A percentile compares a stretch with the other conserved stretches of the same genome.
Evolutionary conservation across 192 early-diverging fungal species (phyloP).

Genomic region (Dispira parvispora): DNA sequence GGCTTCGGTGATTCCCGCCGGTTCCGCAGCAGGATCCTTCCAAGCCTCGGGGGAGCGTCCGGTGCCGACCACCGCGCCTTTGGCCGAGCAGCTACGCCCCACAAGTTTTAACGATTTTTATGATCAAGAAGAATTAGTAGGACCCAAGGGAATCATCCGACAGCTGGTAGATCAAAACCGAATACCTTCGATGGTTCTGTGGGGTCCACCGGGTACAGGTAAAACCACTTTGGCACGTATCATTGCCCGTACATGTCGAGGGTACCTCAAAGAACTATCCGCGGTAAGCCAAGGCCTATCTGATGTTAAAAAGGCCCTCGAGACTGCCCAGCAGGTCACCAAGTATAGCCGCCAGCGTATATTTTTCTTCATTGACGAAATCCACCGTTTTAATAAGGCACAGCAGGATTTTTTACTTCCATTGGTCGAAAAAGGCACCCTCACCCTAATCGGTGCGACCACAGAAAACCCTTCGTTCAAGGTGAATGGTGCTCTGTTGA

Average conservation of each 20-base stretch:
- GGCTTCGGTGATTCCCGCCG: neutral
- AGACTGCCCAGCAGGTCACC: conserved; percentile 42
- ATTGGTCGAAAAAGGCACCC: conserved; percentile 53
- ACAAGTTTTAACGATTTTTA: conserved; percentile 43
- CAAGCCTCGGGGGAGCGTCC: too few relatives aligned
- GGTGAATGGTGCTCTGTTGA: conserved; percentile 63
- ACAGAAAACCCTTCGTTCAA: conserved; percentile 78
- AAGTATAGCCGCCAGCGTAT: conserved; percentile 38
- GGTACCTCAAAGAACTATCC: conserved; percentile 27
- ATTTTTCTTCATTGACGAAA: conserved; percentile 75
- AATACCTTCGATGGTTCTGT: conserved; percentile 68
- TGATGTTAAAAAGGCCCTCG: conserved; percentile 49
- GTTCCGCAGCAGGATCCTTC: conserved; percentile 7
- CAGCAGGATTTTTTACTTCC: conserved; percentile 81
- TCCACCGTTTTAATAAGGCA: conserved; percentile 77
- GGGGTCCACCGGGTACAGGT: conserved; percentile 41
- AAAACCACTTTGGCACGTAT: conserved; percentile 46
- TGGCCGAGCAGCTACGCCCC: conserved; percentile 27
- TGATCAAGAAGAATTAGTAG: conserved; percentile 54
- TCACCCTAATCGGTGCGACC: conserved; percentile 53
- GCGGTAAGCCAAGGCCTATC: conserved; percentile 36
- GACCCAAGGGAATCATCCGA: conserved; percentile 41
- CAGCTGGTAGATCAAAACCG: conserved; percentile 43
- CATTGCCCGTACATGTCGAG: conserved; percentile 24
- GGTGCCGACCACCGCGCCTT: conserved; percentile 13